Evolutionary conservation across 139 green algal genomes (phyloP), one percentile per base, ranked within the genome.

Genomic region (Closterium sp.): DNA sequence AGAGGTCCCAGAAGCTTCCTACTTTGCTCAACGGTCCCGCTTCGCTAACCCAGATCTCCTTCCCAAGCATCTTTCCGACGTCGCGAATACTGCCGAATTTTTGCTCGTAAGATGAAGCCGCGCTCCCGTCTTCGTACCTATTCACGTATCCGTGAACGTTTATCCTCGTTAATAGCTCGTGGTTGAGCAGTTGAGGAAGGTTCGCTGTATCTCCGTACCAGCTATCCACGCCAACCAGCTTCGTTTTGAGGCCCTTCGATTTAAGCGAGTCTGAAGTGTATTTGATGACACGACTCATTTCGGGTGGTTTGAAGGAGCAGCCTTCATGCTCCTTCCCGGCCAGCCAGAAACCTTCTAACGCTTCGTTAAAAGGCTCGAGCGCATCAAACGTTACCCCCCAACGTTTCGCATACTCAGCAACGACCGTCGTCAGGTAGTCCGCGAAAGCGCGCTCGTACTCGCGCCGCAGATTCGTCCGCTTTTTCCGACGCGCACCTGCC

Each of bases 281-380:
- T 50, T 31, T 21, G 27, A 95, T 70, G 31, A 95, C 91, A 27
- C 70, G 86, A 13, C 38, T 50, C 38, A 50, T 50, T 50, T 50
- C 38, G 38, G 38, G 38, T 50, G 38, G 38, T 50, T 50, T 50
- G 13, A 50, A 50, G 38, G 62, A 79, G 87, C 94, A 95, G 24
- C 94, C 94, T 86, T 95, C 94, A 70, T 95, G 94, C 79, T 90
- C 91, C 85, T 90, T 94, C 31, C 92, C 92, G 10, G 62, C 38
- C 62, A 93, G 85, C 94, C 94, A 95, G 11, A 34, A 92, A 5
- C 30, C 86, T 5, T 92, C 87, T 30, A 31, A n/a, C 62, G 94
- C 92, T 86, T 95, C 94, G 85, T 95, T 95, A 42, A 95, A 95
- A 2, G 94, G 94, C 21, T 92, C 92, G 29, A 95, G 21, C 13